These are phyloP conservation scores for Schoenoplectus tabernaemontani DNA, from an alignment of 202 grass and related monocot genomes.

Conservation along the genomic window DNA sequence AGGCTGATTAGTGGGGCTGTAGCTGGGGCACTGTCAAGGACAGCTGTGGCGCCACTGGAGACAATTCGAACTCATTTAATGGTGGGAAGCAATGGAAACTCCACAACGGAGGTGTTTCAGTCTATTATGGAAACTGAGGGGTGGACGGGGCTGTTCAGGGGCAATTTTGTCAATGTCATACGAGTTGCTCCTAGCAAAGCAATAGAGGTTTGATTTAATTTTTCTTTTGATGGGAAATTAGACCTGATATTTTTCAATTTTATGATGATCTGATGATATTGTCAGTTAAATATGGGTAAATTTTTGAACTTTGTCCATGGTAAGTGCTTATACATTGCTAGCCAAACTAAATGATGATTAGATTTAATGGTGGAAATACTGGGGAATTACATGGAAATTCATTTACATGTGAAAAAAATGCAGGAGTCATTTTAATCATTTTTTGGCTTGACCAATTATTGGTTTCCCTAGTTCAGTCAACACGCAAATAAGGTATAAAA, in stretches of 20 bases:
- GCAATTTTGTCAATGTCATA: constrained; percentile 93
- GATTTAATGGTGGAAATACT: background rate
- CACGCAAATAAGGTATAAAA: background rate
- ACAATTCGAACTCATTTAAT: constrained; percentile 94
- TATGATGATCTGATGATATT: background rate
- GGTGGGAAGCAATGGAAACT: constrained; percentile 94
- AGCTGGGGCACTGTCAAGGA: constrained; percentile 68
- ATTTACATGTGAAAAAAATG: background rate
- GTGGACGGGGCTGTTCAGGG: constrained; percentile 79
- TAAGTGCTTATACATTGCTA: background rate
- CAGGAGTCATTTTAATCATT: background rate
- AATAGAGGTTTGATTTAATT: constrained; percentile 55
- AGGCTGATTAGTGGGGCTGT: constrained; percentile 78
- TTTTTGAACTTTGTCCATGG: background rate
- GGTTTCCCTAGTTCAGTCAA: background rate
- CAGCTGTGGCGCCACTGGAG: constrained; percentile 69
- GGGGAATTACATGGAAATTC: background rate
- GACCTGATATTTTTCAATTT: background rate
- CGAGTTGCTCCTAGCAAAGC: constrained; percentile 94
- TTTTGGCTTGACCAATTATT: background rate
- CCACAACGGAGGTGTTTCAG: constrained; percentile 51
- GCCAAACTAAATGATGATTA: background rate
- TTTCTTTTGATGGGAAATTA: background rate
- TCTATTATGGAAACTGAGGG: constrained; percentile 81
- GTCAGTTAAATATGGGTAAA: background rate